Percentiles rank a stretch among this genome's conserved stretches.
Evolutionary conservation across 495 filamentous ascomycete genomes (phyloP).

Genomic region (Aspergillus wentii): DNA sequence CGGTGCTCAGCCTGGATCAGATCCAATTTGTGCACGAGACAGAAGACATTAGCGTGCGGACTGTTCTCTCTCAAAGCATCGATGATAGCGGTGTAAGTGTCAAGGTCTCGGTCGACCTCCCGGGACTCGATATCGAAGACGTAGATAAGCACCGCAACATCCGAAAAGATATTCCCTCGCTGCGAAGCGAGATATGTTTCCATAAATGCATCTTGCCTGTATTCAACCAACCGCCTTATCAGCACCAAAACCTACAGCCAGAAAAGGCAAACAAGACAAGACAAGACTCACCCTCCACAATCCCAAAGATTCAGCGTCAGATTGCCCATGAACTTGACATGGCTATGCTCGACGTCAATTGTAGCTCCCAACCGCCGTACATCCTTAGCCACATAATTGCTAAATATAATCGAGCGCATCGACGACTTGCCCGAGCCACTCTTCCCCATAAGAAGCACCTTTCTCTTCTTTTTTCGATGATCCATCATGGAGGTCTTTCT

Average conservation of each 20-base stretch:
- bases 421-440: slow-evolving; percentile 98
- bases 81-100: slow-evolving; percentile 84
- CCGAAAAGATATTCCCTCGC: slow-evolving; percentile 90
- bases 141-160: slow-evolving; percentile 96
- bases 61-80: slow-evolving; percentile 80
- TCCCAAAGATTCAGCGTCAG: slow-evolving; percentile 97
- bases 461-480: slow-evolving; percentile 51
- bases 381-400: slow-evolving; percentile 95
- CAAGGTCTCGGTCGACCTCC: slow-evolving; percentile 85
- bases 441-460: slow-evolving; percentile 72
- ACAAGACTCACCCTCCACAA: slow-evolving; percentile 71
- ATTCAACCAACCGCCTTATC: background rate
- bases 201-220: slow-evolving; percentile 95
- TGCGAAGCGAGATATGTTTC: slow-evolving; percentile 95
- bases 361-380: slow-evolving; percentile 92
- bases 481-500: slow-evolving; percentile 36
- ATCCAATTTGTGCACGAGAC: slow-evolving; percentile 97
- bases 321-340: slow-evolving; percentile 97
- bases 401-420: slow-evolving; percentile 97
- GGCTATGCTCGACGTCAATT: slow-evolving; percentile 95
- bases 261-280: background rate
- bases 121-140: slow-evolving; percentile 97
- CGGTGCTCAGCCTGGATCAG: slow-evolving; percentile 79
- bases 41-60: slow-evolving; percentile 78
- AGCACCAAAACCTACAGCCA: too few species aligned